Percentiles rank a stretch among this genome's conserved stretches.
phyloP scores from a whole-genome alignment of 2,329 filamentous ascomycete genomes.

The Ambrosiella beaveri region DNA sequence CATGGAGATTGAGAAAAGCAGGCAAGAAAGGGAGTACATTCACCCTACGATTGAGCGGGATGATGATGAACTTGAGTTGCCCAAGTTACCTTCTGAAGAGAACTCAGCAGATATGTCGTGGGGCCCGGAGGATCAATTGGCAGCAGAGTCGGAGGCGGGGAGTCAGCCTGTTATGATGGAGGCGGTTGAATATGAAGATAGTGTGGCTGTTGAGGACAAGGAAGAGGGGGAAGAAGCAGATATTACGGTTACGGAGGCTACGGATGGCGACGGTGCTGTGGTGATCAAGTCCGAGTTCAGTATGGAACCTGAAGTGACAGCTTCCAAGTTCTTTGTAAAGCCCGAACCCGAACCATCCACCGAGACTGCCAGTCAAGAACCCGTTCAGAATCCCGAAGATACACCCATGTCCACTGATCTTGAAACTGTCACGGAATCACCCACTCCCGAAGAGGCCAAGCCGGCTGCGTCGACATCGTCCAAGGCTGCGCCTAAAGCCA shows the following conservation, averaged over 20 bases:
- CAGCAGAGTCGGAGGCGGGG: constrained; percentile 6
- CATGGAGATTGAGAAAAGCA: not conserved
- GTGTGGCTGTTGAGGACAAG: not conserved
- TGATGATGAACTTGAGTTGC: constrained; percentile 2
- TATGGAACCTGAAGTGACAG: not conserved
- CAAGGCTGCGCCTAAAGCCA: not conserved
- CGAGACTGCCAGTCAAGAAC: no score
- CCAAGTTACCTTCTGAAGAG: not conserved
- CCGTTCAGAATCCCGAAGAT: not conserved
- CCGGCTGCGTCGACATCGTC: not conserved
- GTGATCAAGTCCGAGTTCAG: not conserved
- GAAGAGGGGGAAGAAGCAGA: not conserved
- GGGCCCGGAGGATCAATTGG: constrained; percentile 11
- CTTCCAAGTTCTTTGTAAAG: not conserved
- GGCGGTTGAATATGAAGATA: not conserved
- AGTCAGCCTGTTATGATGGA: not conserved
- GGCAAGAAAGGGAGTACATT: not conserved
- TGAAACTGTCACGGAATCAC: not conserved
- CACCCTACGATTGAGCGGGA: constrained; percentile 9
- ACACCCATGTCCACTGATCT: not conserved
- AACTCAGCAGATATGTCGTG: not conserved
- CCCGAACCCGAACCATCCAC: no score
- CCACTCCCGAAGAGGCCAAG: not conserved
- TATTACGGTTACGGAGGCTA: not conserved
- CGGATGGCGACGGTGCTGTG: not conserved